phyloP scores from a whole-genome alignment of 202 grass and related monocot species.

The Musa balbisiana region DNA sequence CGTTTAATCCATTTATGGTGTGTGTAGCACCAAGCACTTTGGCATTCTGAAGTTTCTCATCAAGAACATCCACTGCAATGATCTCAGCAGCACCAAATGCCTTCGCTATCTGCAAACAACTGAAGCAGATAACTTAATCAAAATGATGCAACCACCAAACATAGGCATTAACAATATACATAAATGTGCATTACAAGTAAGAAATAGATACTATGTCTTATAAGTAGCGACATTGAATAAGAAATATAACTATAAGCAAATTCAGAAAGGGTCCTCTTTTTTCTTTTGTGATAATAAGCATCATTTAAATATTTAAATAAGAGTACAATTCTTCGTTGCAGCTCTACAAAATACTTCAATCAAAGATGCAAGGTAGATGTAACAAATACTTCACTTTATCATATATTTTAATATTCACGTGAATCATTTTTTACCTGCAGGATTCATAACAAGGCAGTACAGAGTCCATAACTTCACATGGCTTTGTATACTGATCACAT shows the following conservation, averaged over 20 bases:
- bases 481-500: neutral
- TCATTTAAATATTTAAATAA: too few relatives aligned
- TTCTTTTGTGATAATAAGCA: too few relatives aligned
- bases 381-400: too few relatives aligned
- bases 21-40: slow-evolving; percentile 89
- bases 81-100: slow-evolving; percentile 94
- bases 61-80: slow-evolving; percentile 84
- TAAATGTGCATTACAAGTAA: neutral
- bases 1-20: slow-evolving; percentile 72
- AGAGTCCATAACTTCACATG: neutral
- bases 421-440: too few relatives aligned
- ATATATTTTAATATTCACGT: too few relatives aligned
- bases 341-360: too few relatives aligned
- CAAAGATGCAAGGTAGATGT: too few relatives aligned
- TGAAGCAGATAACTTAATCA: slow-evolving; percentile 29
- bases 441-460: neutral
- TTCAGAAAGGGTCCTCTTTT: too few relatives aligned
- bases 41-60: slow-evolving; percentile 86
- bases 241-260: too few relatives aligned
- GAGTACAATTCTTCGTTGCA: too few relatives aligned
- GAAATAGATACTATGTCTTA: too few relatives aligned
- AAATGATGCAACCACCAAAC: slow-evolving; percentile 21
- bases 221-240: too few relatives aligned
- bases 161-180: neutral
- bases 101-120: slow-evolving; percentile 92